Evolutionary conservation across 331 rosid species (phyloP).

Genomic region (Cydonia oblonga): DNA sequence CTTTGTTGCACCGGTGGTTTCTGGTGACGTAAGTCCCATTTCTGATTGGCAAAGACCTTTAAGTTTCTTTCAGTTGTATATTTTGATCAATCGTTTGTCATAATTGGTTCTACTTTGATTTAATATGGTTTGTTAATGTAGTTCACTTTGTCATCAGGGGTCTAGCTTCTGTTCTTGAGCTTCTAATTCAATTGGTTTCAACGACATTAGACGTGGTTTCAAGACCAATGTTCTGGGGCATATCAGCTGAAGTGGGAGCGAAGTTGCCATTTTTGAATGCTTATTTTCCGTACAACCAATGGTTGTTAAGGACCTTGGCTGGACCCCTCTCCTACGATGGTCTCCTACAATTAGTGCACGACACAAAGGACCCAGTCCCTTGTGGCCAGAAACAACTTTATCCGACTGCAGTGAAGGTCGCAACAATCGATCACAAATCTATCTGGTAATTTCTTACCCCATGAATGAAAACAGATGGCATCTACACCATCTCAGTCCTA

Average conservation of each 20-base stretch:
- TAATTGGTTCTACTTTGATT: not conserved
- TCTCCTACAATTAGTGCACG: conserved; percentile 4
- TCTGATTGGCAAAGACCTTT: not conserved
- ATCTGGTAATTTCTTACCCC: conserved; percentile 26
- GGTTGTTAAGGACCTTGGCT: conserved; percentile 18
- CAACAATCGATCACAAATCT: conserved; percentile 22
- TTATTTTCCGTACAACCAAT: conserved; percentile 24
- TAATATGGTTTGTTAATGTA: not conserved
- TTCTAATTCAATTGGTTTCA: conserved; percentile 9
- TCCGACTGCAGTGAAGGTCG: conserved; percentile 1
- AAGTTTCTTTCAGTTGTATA: not conserved
- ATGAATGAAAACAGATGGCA: conserved; percentile 2
- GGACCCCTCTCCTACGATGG: conserved; percentile 20
- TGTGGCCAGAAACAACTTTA: not conserved
- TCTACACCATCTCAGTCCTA: conserved; percentile 2
- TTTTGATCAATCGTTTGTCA: not conserved
- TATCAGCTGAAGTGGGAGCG: conserved; percentile 25
- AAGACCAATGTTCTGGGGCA: conserved; percentile 24
- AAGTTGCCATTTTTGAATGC: conserved; percentile 25
- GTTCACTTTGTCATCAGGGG: conserved; percentile 19
- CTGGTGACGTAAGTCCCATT: conserved; percentile 26
- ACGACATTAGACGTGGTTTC: conserved; percentile 20
- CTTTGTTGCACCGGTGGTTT: conserved; percentile 34
- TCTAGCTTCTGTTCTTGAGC: conserved; percentile 21
- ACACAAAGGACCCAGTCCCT: not conserved